These are phyloP conservation scores for Cladophialophora carrionii DNA, from an alignment of 2,329 filamentous ascomycete genomes.

Conservation along the genomic window DNA sequence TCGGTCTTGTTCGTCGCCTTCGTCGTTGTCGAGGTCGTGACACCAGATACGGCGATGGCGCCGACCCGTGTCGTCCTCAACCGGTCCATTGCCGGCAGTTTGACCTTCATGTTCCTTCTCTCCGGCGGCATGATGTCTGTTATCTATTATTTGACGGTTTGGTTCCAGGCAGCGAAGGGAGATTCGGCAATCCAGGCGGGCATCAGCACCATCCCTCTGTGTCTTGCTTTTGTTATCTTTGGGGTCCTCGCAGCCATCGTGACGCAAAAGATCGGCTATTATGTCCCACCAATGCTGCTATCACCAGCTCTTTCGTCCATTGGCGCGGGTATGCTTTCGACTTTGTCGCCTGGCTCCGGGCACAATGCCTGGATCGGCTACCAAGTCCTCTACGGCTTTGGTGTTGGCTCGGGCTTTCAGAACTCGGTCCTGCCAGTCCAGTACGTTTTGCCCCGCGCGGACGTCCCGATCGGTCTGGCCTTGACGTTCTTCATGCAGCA, in stretches of 20 bases:
- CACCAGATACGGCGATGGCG: conserved; percentile 53
- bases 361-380: conserved; percentile 41
- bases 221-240: conserved; percentile 26
- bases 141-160: conserved; percentile 44
- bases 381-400: conserved; percentile 42
- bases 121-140: conserved; percentile 35
- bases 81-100: conserved; percentile 42
- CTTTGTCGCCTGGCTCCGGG: conserved; percentile 25
- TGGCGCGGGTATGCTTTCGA: conserved; percentile 42
- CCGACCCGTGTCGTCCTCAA: conserved; percentile 44
- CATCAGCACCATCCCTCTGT: conserved; percentile 28
- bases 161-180: conserved; percentile 51
- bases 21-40: conserved; percentile 50
- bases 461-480: conserved; percentile 40
- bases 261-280: conserved; percentile 33
- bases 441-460: conserved; percentile 35
- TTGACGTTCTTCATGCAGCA: conserved; percentile 44
- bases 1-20: conserved; percentile 48
- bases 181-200: conserved; percentile 37
- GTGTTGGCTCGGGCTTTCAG: conserved; percentile 35
- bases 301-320: conserved; percentile 37
- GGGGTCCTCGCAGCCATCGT: conserved; percentile 25
- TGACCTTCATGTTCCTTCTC: conserved; percentile 43
- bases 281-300: conserved; percentile 36
- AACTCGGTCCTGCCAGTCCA: conserved; percentile 40